phyloP scores from a whole-genome alignment of 371 early-diverging fungal species.

The Actinomortierella ambigua region DNA sequence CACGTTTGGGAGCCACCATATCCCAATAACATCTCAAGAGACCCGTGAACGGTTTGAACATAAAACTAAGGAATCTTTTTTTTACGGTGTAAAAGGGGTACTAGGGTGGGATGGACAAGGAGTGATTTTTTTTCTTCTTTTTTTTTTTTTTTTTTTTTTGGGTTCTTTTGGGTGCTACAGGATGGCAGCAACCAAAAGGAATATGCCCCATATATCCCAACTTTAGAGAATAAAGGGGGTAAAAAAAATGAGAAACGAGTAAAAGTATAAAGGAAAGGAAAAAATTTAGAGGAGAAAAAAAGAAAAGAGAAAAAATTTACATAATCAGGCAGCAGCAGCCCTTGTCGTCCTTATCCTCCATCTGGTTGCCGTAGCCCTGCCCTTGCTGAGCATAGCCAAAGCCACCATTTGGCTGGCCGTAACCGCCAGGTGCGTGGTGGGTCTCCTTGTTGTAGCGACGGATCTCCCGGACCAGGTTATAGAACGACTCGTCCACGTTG shows the following conservation, averaged over 20 bases:
- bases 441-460: conserved; percentile 72
- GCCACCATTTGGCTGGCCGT: conserved; percentile 28
- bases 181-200: too few species aligned
- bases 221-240: neutral
- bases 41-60: too few species aligned
- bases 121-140: too few species aligned
- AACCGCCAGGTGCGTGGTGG: conserved; percentile 22
- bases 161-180: too few species aligned
- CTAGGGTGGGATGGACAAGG: too few species aligned
- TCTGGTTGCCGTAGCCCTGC: conserved; percentile 46
- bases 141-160: too few species aligned
- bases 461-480: conserved; percentile 87
- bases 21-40: too few species aligned
- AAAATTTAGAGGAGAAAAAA: neutral
- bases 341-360: conserved; percentile 38
- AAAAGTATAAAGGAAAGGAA: neutral
- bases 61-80: too few species aligned
- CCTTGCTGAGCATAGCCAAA: conserved; percentile 46
- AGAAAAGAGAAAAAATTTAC: conserved; percentile 19
- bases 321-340: conserved; percentile 54
- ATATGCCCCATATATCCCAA: too few species aligned
- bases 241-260: neutral
- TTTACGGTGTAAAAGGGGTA: too few species aligned
- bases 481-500: conserved; percentile 94
- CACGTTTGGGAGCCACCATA: too few species aligned